These are phyloP conservation scores for Colletotrichum sp. DNA, from an alignment of 2,329 filamentous ascomycete genomes.

Conservation along the genomic window DNA sequence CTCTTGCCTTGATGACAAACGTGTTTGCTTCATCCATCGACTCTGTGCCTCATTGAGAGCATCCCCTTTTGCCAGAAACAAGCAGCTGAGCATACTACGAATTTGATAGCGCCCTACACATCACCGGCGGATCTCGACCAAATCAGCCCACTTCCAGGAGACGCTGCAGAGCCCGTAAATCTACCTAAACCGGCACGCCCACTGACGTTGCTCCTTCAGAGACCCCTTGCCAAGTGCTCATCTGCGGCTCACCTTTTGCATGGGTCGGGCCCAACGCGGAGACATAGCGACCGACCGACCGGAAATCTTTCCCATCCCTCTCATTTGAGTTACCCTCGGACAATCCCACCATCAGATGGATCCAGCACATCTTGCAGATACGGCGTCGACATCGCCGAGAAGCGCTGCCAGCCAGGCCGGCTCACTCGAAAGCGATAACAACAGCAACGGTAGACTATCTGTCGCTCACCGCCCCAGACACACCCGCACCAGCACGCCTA, in stretches of 20 bases:
- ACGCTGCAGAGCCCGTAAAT: neutral
- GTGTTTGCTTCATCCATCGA: neutral
- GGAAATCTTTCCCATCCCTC: neutral
- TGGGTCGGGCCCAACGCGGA: neutral
- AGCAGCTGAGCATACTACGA: neutral
- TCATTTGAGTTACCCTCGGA: slow-evolving; percentile 7
- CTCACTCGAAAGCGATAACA: neutral
- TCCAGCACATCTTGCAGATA: slow-evolving; percentile 7
- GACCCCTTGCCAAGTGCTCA: neutral
- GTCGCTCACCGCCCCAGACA: slow-evolving; percentile 8
- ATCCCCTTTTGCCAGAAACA: neutral
- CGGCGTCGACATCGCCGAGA: slow-evolving; percentile 1
- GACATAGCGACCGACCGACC: slow-evolving; percentile 1
- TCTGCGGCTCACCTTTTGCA: slow-evolving; percentile 6
- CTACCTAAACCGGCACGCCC: neutral
- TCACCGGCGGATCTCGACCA: neutral
- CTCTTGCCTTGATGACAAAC: slow-evolving; percentile 1
- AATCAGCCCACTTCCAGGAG: neutral
- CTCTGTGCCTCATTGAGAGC: neutral
- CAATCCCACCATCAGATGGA: slow-evolving; percentile 5
- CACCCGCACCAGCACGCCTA: slow-evolving; percentile 22
- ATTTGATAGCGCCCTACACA: neutral
- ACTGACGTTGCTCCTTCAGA: neutral
- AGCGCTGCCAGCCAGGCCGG: neutral
- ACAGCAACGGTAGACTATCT: neutral